These are phyloP conservation scores for Rhododendron griersonianum DNA, from an alignment of 148 eudicot genomes.

Conservation along the genomic window DNA sequence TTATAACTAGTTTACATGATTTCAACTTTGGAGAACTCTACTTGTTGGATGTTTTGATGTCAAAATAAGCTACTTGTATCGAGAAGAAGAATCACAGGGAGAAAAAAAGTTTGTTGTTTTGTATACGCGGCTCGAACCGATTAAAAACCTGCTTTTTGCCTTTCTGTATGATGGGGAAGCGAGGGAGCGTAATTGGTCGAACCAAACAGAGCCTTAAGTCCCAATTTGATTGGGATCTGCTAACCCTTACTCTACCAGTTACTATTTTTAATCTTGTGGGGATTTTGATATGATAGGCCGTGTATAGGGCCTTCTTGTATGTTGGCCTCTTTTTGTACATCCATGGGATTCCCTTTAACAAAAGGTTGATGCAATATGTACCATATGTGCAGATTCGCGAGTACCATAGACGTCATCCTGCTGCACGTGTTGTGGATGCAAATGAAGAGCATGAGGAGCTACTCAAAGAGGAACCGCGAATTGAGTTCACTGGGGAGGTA, in stretches of 20 bases:
- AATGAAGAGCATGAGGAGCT: conserved; percentile 81
- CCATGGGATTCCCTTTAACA: background rate
- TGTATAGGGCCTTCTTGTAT: background rate
- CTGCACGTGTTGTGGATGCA: conserved; percentile 72
- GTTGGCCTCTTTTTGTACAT: background rate
- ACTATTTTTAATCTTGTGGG: background rate
- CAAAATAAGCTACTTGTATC: background rate
- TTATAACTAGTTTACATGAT: background rate
- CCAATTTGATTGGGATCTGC: background rate
- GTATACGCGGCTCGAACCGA: background rate
- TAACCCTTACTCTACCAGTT: background rate
- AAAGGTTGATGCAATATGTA: background rate
- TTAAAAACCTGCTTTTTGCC: background rate
- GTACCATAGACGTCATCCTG: conserved; percentile 89
- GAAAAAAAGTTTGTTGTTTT: background rate
- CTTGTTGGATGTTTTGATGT: background rate
- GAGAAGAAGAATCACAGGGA: background rate
- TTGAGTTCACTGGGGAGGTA: conserved; percentile 99
- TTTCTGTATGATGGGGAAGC: background rate
- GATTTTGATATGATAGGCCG: background rate
- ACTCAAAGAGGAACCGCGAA: conserved; percentile 78
- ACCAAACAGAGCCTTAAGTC: too few species aligned
- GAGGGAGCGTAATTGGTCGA: background rate
- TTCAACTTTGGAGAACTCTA: background rate
- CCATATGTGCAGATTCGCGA: conserved; percentile 74